Percentiles rank a stretch among this genome's conserved stretches.
Conservation (phyloP, 176 grass and related monocot species). For the Lolium rigidum region DNA sequence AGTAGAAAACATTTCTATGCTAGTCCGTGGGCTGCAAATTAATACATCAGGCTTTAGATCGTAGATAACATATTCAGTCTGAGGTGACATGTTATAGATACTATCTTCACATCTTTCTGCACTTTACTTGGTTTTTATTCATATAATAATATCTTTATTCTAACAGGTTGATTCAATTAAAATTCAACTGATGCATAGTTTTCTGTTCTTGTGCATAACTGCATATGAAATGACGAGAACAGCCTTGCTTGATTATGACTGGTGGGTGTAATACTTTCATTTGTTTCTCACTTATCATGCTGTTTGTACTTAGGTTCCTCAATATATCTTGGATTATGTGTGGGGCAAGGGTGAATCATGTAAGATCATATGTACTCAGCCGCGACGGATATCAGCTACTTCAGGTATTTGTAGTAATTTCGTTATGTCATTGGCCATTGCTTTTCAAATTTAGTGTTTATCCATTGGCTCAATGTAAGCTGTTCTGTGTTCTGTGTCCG, state of each 20-base stretch:
- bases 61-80: background rate
- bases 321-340: conserved; percentile 96
- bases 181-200: background rate
- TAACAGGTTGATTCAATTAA: conserved; percentile 18
- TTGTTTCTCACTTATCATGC: conserved; percentile 23
- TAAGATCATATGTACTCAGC: conserved; percentile 96
- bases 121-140: conserved; percentile 28
- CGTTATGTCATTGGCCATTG: background rate
- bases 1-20: background rate
- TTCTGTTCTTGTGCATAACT: conserved; percentile 4
- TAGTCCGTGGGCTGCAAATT: background rate
- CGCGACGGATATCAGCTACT: conserved; percentile 92
- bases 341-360: conserved; percentile 87
- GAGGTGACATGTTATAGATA: background rate
- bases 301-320: conserved; percentile 80
- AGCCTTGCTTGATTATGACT: conserved; percentile 22
- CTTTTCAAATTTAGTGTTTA: conserved; percentile 17
- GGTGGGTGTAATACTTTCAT: conserved; percentile 14
- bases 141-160: background rate
- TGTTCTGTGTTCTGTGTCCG: conserved; percentile 30
- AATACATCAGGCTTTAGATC: conserved; percentile 16
- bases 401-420: conserved; percentile 65
- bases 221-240: background rate
- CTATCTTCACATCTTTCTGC: background rate
- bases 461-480: conserved; percentile 23